Conservation (phyloP, 2,329 filamentous ascomycete genomes). For the Penicillium sp. region DNA sequence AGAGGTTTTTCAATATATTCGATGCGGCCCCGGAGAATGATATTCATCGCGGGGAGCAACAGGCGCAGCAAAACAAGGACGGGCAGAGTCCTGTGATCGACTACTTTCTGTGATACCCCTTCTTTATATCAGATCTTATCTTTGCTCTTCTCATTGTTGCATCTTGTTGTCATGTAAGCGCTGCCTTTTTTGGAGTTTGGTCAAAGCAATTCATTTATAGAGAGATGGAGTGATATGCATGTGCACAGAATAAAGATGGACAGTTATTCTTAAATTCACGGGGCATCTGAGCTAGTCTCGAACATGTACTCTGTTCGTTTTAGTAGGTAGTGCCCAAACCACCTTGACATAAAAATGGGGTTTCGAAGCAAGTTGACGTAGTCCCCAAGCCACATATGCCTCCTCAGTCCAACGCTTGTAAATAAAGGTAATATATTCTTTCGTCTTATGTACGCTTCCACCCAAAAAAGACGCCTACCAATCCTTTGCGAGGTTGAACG, state of each 20-base stretch:
- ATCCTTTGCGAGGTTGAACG: constrained; percentile 95
- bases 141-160: constrained; percentile 21
- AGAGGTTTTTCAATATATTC: constrained; percentile 97
- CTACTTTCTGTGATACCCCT: constrained; percentile 69
- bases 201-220: constrained; percentile 35
- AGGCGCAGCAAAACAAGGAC: constrained; percentile 68
- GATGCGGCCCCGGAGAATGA: constrained; percentile 94
- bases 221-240: constrained; percentile 28
- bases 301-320: not conserved
- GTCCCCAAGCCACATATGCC: not conserved
- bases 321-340: not conserved
- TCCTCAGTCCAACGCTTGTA: constrained; percentile 35
- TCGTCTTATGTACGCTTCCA: constrained; percentile 20
- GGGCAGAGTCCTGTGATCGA: constrained; percentile 75
- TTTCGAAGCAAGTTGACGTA: not conserved
- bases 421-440: constrained; percentile 33
- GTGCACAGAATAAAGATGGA: constrained; percentile 14
- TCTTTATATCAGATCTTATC: constrained; percentile 23
- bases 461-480: constrained; percentile 58
- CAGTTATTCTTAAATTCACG: constrained; percentile 19
- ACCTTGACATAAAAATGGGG: too few relatives aligned
- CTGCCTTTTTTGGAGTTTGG: constrained; percentile 33
- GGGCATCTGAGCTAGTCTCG: not conserved
- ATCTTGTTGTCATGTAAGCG: constrained; percentile 23
- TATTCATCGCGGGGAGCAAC: constrained; percentile 77